Base-by-base conservation (phyloP, 306 rosid genomes). In the Pachyrhizus erosus region DNA sequence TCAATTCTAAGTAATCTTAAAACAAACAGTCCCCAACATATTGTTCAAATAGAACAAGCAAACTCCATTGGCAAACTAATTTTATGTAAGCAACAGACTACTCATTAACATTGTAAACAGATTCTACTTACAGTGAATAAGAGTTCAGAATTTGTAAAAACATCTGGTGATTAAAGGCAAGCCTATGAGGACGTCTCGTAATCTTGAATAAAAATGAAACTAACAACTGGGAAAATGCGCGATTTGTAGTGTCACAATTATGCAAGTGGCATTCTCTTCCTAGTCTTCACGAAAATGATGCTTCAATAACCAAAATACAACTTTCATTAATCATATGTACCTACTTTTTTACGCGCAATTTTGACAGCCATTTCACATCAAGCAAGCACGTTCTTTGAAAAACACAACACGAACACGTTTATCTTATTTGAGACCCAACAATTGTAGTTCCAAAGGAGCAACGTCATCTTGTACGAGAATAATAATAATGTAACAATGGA, bases 401-500 rank as follows among this genome's bases (percentile, higher is more conserved):
- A 78, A 12, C 27, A 29, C 1, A 13, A 18, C 46, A 12, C 9
- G 15, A 13, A 18, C 46, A 12, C 9, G 15, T 4, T 17, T 12
- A 39, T 72, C 61, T 37, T 40, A 65, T 65, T 74, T 26, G 31
- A 10, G 42, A 51, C 46, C 20, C 27, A 5, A 55, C 27, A 5
- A 55, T 26, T n/a, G 20, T 45, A 48, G 45, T 34, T 58, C 21
- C 42, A 33, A 71, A 60, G 48, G 43, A 61, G 21, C 27, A 34
- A 64, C 6, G n/a, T 20, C 49, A 51, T n/a, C 33, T 21, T 31
- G 18, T 4, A 61, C 74, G 78, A 69, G 5, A 82, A 57, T 7
- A 76, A 66, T 73, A 76, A 37, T 23, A 13, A 76, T 55, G 42
- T 78, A 55, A 67, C 70, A 73, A 26, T 4, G 3, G 39, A 60